phyloP scores from a whole-genome alignment of 768 basidiomycete species.

The Mycena floridula region DNA sequence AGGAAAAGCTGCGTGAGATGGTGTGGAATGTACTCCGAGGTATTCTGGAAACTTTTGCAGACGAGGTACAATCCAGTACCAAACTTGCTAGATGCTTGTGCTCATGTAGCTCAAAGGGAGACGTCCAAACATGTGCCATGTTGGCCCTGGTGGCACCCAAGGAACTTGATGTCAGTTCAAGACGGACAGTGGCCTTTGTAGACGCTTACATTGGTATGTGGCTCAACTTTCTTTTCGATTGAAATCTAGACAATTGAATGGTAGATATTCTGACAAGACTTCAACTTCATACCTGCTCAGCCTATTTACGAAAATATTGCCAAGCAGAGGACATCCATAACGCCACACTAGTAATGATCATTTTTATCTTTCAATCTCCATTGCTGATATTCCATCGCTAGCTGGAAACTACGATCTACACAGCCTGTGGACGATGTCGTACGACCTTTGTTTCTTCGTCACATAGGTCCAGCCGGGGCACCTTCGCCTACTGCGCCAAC shows the following conservation, averaged over 20 bases:
- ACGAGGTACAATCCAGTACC: conserved; percentile 36
- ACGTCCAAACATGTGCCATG: conserved; percentile 78
- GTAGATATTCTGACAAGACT: conserved; percentile 65
- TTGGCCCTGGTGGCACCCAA: conserved; percentile 52
- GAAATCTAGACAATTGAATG: not conserved
- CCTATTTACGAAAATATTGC: conserved; percentile 69
- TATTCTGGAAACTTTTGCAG: conserved; percentile 54
- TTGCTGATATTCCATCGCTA: conserved; percentile 19
- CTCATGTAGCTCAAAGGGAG: conserved; percentile 55
- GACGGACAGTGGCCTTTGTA: conserved; percentile 46
- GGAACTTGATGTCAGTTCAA: conserved; percentile 46
- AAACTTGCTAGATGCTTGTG: not conserved
- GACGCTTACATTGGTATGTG: conserved; percentile 68
- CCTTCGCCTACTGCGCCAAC: too few relatives aligned
- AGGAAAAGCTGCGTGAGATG: conserved; percentile 42
- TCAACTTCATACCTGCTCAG: conserved; percentile 58
- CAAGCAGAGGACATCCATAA: conserved; percentile 43
- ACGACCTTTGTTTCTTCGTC: conserved; percentile 47
- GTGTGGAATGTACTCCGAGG: conserved; percentile 53
- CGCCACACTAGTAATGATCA: conserved; percentile 42
- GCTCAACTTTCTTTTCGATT: not conserved
- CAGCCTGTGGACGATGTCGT: conserved; percentile 61
- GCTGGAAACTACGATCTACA: conserved; percentile 70
- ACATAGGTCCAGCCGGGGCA: conserved; percentile 30
- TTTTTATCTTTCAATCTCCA: not conserved